A percentile compares a stretch with the other conserved stretches of the same genome.
phyloP scores from a whole-genome alignment of 805 yeast species.

The Brettanomyces naardenensis region DNA sequence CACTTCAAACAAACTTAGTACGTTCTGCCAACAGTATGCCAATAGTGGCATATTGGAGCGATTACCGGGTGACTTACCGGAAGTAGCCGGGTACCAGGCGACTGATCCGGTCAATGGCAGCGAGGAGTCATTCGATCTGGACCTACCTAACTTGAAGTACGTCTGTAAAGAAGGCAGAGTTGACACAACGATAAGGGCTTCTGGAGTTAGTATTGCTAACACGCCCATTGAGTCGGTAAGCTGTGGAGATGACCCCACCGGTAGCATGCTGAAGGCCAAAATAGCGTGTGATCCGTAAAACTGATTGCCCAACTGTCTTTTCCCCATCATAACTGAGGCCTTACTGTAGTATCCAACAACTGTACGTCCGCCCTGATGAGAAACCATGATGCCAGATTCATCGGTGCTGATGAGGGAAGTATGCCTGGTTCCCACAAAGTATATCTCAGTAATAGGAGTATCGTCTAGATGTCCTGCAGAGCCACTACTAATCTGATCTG shows the following conservation, averaged over 20 bases:
- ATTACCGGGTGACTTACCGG: slow-evolving; percentile 15
- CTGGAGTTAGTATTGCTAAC: slow-evolving; percentile 50
- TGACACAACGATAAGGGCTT: slow-evolving; percentile 44
- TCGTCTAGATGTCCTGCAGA: slow-evolving; percentile 30
- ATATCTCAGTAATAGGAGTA: slow-evolving; percentile 34
- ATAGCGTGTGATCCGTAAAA: slow-evolving; percentile 17
- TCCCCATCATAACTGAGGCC: slow-evolving; percentile 48
- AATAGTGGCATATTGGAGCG: slow-evolving; percentile 34
- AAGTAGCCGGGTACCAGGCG: slow-evolving; percentile 58
- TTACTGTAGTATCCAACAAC: slow-evolving; percentile 42
- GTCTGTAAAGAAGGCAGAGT: slow-evolving; percentile 42
- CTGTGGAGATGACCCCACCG: slow-evolving; percentile 49
- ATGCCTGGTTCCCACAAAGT: slow-evolving; percentile 42
- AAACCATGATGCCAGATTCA: slow-evolving; percentile 45
- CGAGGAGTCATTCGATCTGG: slow-evolving; percentile 28
- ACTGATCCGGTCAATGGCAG: slow-evolving; percentile 37
- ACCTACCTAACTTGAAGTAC: slow-evolving; percentile 45
- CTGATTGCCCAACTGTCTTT: slow-evolving; percentile 19
- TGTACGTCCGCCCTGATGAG: slow-evolving; percentile 56
- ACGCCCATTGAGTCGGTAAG: slow-evolving; percentile 51
- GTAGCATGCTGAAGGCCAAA: slow-evolving; percentile 42
- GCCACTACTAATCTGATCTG: slow-evolving; percentile 13
- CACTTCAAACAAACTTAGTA: slow-evolving; percentile 47
- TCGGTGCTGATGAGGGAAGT: slow-evolving; percentile 53
- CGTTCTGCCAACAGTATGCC: slow-evolving; percentile 65